phyloP scores from a whole-genome alignment of 176 grass and related monocot genomes.

The Guadua angustifolia region DNA sequence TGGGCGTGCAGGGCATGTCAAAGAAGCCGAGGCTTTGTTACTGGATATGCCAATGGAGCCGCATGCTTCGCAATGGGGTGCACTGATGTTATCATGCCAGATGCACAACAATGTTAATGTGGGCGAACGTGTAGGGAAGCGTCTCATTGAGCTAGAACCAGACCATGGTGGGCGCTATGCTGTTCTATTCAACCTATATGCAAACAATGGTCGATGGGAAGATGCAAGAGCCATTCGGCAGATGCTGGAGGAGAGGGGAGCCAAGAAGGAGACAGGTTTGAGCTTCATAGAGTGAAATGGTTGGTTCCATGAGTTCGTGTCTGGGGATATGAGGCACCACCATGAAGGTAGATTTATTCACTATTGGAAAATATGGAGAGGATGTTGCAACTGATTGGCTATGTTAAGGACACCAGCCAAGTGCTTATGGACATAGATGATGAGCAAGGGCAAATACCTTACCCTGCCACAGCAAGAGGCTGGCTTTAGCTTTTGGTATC shows the following conservation, averaged over 20 bases:
- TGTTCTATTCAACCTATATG: slow-evolving; percentile 65
- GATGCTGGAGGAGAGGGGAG: slow-evolving; percentile 57
- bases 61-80: slow-evolving; percentile 71
- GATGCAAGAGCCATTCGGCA: slow-evolving; percentile 49
- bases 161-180: slow-evolving; percentile 66
- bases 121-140: slow-evolving; percentile 57
- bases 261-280: slow-evolving; percentile 56
- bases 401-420: slow-evolving; percentile 50
- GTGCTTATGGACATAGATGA: slow-evolving; percentile 44
- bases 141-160: slow-evolving; percentile 64
- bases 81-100: slow-evolving; percentile 62
- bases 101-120: slow-evolving; percentile 56
- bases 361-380: slow-evolving; percentile 29
- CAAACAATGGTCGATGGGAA: slow-evolving; percentile 53
- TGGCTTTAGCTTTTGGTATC: slow-evolving; percentile 51
- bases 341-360: slow-evolving; percentile 29
- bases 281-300: slow-evolving; percentile 65
- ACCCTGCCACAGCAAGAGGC: slow-evolving; percentile 41
- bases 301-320: slow-evolving; percentile 40
- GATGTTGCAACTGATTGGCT: slow-evolving; percentile 37
- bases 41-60: slow-evolving; percentile 74
- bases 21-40: slow-evolving; percentile 57
- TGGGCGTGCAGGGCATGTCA: slow-evolving; percentile 47
- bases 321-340: slow-evolving; percentile 23
- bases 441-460: slow-evolving; percentile 39